A percentile compares a stretch with the other conserved stretches of the same genome.
Conservation (phyloP, 768 basidiomycete species). For the Tricholoma hemisulphureum region DNA sequence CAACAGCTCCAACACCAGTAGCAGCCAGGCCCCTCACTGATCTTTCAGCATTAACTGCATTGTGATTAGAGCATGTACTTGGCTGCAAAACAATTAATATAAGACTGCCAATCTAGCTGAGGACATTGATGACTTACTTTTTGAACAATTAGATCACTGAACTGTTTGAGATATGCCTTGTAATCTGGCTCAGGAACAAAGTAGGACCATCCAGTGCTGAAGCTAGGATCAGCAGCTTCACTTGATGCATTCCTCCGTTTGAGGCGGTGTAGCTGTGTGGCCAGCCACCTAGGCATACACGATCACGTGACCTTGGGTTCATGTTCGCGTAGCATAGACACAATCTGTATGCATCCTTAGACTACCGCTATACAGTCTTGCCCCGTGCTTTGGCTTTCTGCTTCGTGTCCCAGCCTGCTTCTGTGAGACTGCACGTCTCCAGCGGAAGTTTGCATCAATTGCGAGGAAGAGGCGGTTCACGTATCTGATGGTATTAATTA, state of each 20-base stretch:
- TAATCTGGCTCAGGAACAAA: slow-evolving; percentile 14
- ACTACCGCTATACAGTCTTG: too few relatives aligned
- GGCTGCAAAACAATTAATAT: neutral
- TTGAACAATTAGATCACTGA: slow-evolving; percentile 9
- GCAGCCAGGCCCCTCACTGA: neutral
- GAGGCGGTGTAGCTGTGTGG: too few relatives aligned
- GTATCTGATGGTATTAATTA: neutral
- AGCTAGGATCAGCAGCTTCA: neutral
- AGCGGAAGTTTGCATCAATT: slow-evolving; percentile 10
- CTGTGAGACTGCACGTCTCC: too few relatives aligned
- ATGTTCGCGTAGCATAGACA: too few relatives aligned
- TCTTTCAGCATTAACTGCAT: neutral
- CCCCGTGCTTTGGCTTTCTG: too few relatives aligned
- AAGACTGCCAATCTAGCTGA: neutral
- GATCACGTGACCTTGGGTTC: too few relatives aligned
- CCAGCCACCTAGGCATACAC: too few relatives aligned
- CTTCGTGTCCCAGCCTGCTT: too few relatives aligned
- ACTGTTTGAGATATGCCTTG: slow-evolving; percentile 9
- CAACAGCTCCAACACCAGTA: slow-evolving; percentile 1
- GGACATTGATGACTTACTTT: neutral
- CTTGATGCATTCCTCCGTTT: slow-evolving; percentile 2
- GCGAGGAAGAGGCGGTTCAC: slow-evolving; percentile 5
- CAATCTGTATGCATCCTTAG: too few relatives aligned
- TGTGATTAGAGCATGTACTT: slow-evolving; percentile 1
- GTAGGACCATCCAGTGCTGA: neutral